Evolutionary conservation across 768 basidiomycete species (phyloP).

Genomic region (Brasilioporus rufonigricans): DNA sequence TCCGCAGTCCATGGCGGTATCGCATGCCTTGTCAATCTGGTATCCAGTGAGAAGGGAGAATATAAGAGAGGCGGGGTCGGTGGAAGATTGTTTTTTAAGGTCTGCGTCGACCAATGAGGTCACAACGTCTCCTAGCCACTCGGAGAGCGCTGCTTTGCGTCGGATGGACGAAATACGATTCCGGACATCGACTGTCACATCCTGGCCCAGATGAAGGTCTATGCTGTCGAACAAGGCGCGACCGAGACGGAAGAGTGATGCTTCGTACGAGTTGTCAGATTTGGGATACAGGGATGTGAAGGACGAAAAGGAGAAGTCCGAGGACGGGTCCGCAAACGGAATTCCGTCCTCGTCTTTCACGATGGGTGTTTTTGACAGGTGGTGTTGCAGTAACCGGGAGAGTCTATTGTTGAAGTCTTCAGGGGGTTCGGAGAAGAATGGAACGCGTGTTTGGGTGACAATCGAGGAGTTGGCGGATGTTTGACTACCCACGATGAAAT

Average conservation of each 20-base stretch:
- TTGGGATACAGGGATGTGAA: constrained; percentile 70
- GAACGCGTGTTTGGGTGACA: constrained; percentile 50
- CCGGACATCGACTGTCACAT: constrained; percentile 58
- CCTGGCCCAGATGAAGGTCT: constrained; percentile 54
- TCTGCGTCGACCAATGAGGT: constrained; percentile 70
- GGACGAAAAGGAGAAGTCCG: constrained; percentile 70
- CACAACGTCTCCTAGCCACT: constrained; percentile 81
- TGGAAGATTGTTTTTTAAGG: constrained; percentile 47
- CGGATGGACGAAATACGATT: constrained; percentile 61
- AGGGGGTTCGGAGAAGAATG: constrained; percentile 35
- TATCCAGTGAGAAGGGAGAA: constrained; percentile 85
- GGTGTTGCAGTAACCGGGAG: constrained; percentile 69
- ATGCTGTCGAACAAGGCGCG: constrained; percentile 86
- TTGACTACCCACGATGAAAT: constrained; percentile 36
- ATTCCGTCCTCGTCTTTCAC: constrained; percentile 64
- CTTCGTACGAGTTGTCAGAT: constrained; percentile 70
- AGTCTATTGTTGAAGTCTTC: constrained; percentile 42
- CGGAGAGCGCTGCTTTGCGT: constrained; percentile 75
- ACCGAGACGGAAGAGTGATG: constrained; percentile 84
- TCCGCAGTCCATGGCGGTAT: constrained; percentile 67
- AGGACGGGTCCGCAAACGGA: constrained; percentile 65
- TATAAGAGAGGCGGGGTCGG: constrained; percentile 48
- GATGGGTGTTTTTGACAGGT: constrained; percentile 72
- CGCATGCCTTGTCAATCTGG: constrained; percentile 81
- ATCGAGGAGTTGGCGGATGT: constrained; percentile 61